Evolutionary conservation across 2,329 filamentous ascomycete genomes (phyloP).

Genomic region (Zymoseptoria ardabiliae): DNA sequence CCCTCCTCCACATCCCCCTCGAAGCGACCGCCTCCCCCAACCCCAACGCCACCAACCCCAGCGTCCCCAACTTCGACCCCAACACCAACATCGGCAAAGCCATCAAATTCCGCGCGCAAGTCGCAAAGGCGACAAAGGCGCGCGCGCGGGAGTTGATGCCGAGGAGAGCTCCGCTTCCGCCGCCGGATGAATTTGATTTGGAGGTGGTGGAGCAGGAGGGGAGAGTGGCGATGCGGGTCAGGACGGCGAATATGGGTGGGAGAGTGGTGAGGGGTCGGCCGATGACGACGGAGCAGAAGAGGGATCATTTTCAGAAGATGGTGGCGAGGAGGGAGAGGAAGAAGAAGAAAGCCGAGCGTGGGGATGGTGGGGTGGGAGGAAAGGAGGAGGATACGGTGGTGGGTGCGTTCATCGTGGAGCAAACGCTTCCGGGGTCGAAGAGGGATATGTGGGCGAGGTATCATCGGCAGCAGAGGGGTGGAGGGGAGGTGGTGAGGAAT

Average conservation of each 20-base stretch:
- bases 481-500: not conserved
- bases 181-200: not conserved
- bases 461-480: not conserved
- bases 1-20: not conserved
- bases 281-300: not conserved
- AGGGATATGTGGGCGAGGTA: not conserved
- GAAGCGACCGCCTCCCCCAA: not conserved
- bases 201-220: not conserved
- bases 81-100: not conserved
- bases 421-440: not conserved
- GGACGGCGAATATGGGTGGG: not conserved
- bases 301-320: not conserved
- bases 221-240: not conserved
- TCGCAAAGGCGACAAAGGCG: not conserved
- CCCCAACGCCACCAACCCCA: not conserved
- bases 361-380: not conserved
- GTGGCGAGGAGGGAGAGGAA: not conserved
- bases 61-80: not conserved
- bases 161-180: not conserved
- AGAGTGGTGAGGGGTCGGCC: not conserved
- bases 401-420: not conserved
- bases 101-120: not conserved
- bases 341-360: not conserved
- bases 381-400: no score
- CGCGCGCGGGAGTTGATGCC: not conserved